These are phyloP conservation scores for Pigoraptor vietnamica DNA, from an alignment of 78 protist genomes.

Conservation along the genomic window DNA sequence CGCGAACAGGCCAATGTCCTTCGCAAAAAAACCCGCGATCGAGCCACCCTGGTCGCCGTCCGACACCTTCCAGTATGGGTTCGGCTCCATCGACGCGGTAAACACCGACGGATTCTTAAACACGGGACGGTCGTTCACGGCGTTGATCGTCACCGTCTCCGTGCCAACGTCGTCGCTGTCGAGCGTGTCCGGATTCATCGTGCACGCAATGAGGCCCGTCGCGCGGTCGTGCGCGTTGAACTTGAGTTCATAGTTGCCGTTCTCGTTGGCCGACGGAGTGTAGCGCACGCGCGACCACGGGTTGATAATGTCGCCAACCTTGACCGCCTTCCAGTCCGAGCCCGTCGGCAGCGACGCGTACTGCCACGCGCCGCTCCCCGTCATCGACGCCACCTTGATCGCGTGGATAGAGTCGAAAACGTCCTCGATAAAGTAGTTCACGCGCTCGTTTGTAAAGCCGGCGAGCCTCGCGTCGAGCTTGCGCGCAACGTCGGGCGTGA, in stretches of 20 bases:
- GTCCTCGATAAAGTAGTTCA: not conserved
- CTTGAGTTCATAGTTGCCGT: not conserved
- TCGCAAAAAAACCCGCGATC: not conserved
- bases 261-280: not conserved
- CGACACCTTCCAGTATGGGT: not conserved
- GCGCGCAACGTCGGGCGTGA: not conserved
- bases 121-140: not conserved
- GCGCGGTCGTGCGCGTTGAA: not conserved
- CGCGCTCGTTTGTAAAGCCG: not conserved
- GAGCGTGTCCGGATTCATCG: not conserved
- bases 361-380: not conserved
- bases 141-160: not conserved
- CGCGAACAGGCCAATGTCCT: not conserved
- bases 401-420: not conserved
- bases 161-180: not conserved
- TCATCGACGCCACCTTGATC: not conserved
- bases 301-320: not conserved
- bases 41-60: not conserved
- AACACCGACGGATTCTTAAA: not conserved
- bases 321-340: not conserved
- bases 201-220: not conserved
- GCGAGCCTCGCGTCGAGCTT: not conserved
- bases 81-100: not conserved
- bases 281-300: not conserved
- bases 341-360: not conserved